Base-by-base conservation (phyloP, 805 yeast genomes). In the Saccharomycopsis amapae region DNA sequence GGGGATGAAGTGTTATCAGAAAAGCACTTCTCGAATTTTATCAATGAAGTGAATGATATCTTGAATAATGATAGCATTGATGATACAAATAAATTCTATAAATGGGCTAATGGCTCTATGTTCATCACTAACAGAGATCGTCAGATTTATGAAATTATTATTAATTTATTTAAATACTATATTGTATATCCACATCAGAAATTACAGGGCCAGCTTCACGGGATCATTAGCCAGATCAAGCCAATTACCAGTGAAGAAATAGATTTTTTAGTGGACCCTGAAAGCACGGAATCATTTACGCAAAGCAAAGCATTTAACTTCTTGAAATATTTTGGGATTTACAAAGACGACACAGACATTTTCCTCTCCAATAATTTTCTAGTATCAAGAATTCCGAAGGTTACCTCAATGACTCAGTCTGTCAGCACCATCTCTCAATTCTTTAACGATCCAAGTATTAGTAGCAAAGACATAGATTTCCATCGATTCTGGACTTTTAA, bases 111-210 rank as follows among this genome's bases (percentile, higher is more conserved):
- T 42, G 32, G 45, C 9, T 51, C 53, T 13, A 37, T 56, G 9
- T 45, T 59, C 26, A 40, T 44, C 23, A 49, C 48, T 13, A 46
- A 52, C 3, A 43, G 56, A 31, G 53, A 53, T 19, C 55, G 53
- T 33, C 41, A 41, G 2, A 38, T 44, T 12, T 59, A 59, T 34
- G 48, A 41, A n/a, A 42, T 48, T 6, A 44, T 64, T 6, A 51
- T 64, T 9, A 40, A 51, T 12, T 50, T 58, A 22, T 54, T 65
- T 25, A 60, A 60, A 40, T 59, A 56, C 36, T 53, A 59, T 10
- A 57, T 64, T 5, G 50, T 56, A 18, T 56, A 64, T 46, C 68
- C 69, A 12, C 64, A 65, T 55, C 51, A 54, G 2, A 36, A 35
- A 5, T 31, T 65, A 5, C 28, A 52, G 2, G 17, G 35, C 0